Evolutionary conservation across 2,329 filamentous ascomycete species (phyloP).

Genomic region (Colletotrichum viniferum): DNA sequence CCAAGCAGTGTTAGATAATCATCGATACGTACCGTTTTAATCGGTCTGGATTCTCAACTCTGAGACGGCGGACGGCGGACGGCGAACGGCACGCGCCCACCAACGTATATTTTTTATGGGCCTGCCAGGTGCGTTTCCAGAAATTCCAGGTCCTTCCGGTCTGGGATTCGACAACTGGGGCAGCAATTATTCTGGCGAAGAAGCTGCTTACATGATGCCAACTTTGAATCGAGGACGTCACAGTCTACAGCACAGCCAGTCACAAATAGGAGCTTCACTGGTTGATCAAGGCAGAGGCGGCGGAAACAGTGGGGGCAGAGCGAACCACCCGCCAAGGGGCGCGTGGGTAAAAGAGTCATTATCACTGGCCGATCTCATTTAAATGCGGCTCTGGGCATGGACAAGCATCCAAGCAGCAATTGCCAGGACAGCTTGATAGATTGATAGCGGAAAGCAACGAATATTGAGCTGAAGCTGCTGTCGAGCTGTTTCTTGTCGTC

Average conservation of each 20-base stretch:
- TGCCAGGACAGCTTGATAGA: not conserved
- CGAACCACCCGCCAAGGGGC: not conserved
- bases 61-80: not conserved
- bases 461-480: not conserved
- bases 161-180: not conserved
- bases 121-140: not conserved
- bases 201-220: not conserved
- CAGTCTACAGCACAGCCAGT: not conserved
- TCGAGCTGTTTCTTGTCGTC: not conserved
- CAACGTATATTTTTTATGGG: not conserved
- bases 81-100: not conserved
- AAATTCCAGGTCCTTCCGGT: not conserved
- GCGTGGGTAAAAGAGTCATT: constrained; percentile 1
- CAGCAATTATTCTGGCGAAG: not conserved
- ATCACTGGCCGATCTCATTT: constrained; percentile 14
- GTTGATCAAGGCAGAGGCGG: not conserved
- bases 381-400: constrained; percentile 13
- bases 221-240: not conserved
- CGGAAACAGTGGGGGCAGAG: not conserved
- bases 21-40: not conserved
- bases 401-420: not conserved
- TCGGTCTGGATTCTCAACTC: not conserved
- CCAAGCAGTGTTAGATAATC: not conserved
- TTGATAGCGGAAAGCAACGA: not conserved
- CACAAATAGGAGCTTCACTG: not conserved